Conservation (phyloP, 139 green algal species). For the Asterochloris sp. region DNA sequence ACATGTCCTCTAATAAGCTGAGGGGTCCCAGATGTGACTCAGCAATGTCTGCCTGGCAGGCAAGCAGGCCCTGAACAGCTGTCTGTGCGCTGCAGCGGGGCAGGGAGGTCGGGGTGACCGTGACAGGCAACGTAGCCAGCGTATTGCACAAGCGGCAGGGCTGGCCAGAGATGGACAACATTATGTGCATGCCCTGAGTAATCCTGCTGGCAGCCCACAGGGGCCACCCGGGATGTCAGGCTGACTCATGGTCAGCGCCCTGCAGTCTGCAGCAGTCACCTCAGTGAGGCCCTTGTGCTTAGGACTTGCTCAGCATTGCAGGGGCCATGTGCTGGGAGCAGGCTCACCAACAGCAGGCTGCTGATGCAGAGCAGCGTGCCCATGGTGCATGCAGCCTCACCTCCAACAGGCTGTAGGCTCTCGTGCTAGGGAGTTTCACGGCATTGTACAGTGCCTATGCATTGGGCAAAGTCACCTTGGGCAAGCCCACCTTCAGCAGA, state of each 20-base stretch:
- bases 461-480: too few relatives aligned
- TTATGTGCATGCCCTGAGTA: background rate
- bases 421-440: too few relatives aligned
- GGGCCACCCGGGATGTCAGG: background rate
- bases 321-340: background rate
- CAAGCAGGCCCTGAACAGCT: background rate
- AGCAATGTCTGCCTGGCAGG: too few relatives aligned
- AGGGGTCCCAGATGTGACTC: too few relatives aligned
- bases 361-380: background rate
- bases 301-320: background rate
- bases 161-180: background rate
- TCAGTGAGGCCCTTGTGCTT: background rate
- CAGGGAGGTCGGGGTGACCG: background rate
- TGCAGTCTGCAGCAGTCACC: too few relatives aligned
- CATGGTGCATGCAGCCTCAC: background rate
- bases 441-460: too few relatives aligned
- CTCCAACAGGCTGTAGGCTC: background rate
- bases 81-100: background rate
- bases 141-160: background rate
- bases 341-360: background rate
- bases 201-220: too few relatives aligned
- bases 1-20: too few relatives aligned
- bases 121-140: background rate
- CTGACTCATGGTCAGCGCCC: too few relatives aligned
- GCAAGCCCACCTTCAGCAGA: too few relatives aligned